Evolutionary conservation across 2,329 filamentous ascomycete species (phyloP), one percentile per base, ranked within the genome.

Genomic region (Colletotrichum phormii): DNA sequence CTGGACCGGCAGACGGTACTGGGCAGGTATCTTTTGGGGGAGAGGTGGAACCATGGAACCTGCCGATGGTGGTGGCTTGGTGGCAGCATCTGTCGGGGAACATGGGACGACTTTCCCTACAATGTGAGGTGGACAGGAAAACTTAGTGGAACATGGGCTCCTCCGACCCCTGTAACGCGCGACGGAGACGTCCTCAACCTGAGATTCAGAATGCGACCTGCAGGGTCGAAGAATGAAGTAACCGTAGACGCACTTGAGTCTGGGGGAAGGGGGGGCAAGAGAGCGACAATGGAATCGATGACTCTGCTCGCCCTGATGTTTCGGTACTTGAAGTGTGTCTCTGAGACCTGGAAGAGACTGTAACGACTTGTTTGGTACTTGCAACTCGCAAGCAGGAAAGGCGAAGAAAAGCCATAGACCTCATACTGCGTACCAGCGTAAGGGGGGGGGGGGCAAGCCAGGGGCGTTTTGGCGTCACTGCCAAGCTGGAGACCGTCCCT

Each of bases 41-140:
- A 4, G 11, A 13, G 11, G 18, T n/a, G 60, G 35, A 29, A 49
- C 37, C 37, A 49, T 72, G 69, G 59, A 64, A 46, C 54, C 54
- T 64, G 60, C 54, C 66, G 54, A 70, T 55, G 70, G 51, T 54
- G 60, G 54, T 64, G 64, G 65, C 58, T 53, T 72, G 54, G 66
- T 69, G 33, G 61, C 31, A 64, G 60, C 42, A 51, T 33, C 37
- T 60, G 54, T 70, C 60, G 53, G 46, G 54, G 42, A 57, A 72
- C 70, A 72, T 72, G 70, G 66, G 70, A 72, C 60, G 66, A 70
- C 60, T 64, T 70, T 64, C 54, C 60, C 60, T 69, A 51, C 42
- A 53, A 60, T 8, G 6, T 53, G 9, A 9, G 29, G 51, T 51
- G 51, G 49, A 29, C 33, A 29, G 35, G 49, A 8, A 33, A 66